Evolutionary conservation across 352 stramenopile genomes (phyloP), one percentile per base, ranked within the genome.

Genomic region (Phytophthora sojae): DNA sequence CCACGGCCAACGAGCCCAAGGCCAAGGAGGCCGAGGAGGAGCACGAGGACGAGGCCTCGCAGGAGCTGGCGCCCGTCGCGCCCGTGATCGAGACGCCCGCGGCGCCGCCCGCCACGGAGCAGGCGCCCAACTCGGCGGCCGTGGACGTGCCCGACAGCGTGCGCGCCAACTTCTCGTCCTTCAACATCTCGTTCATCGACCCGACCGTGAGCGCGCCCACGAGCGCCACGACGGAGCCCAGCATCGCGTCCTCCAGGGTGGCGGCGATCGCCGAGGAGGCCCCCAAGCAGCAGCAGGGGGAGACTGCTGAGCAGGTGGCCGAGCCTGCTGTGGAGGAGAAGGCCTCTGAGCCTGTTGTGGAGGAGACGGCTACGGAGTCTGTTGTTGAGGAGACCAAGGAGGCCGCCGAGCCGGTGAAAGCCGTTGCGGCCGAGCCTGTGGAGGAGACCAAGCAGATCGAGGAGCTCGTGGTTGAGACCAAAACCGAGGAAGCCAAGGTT

Each of bases 131-230:
- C 14, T 69, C 69, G 21, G 4, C 71, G 25, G 50, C 61, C 11
- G 75, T 86, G 15, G 69, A 83, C 45, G 67, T 86, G 8, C 79
- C 79, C 9, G 76, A 79, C 39, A 86, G 69, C 51, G 79, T 86
- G 19, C 79, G 79, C 39, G 76, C 69, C 57, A 83, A 86, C 71
- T 82, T 83, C 53, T 86, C 79, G 56, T 84, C 76, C 45, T 86
- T 86, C 39, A 86, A 69, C 37, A 86, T 86, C 37, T 86, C 79
- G 59, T 86, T 86, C 61, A 86, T 86, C 61, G 79, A 86, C 57
- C 76, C 79, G 25, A 82, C 56, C 14, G 61, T 80, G 52, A 81
- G 73, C 39, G 76, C 76, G 17, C 76, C 76, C 21, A 77, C 71
- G 25, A 79, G 71, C 29, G 49, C 53, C 49, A 70, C 64, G 17